These are phyloP conservation scores for Ophiostoma sp. DNA, from an alignment of 2,329 filamentous ascomycete species.

Conservation along the genomic window DNA sequence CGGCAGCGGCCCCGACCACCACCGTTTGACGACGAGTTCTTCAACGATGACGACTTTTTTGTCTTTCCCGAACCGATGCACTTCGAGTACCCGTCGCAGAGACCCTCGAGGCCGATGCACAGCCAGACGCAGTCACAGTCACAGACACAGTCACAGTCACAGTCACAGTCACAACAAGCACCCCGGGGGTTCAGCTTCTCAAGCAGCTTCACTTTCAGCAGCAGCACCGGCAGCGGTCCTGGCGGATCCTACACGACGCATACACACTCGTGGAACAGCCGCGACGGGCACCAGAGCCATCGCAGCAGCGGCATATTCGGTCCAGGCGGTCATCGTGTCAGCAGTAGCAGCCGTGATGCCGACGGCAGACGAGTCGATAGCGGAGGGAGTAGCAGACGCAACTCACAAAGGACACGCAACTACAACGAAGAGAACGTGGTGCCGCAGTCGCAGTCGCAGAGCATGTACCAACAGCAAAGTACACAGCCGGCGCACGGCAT, in stretches of 20 bases:
- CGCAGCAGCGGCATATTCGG: constrained; percentile 13
- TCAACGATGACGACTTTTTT: constrained; percentile 6
- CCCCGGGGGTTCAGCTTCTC: constrained; percentile 41
- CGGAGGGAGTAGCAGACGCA: background rate
- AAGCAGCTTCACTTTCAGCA: constrained; percentile 45
- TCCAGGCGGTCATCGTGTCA: background rate
- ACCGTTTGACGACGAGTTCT: background rate
- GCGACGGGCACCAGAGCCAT: constrained; percentile 25
- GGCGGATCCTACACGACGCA: constrained; percentile 23
- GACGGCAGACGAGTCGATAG: background rate
- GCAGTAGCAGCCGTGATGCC: background rate
- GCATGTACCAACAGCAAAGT: background rate
- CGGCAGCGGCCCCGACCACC: background rate
- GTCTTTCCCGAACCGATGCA: background rate
- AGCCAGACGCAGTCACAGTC: background rate
- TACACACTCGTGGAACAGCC: constrained; percentile 26
- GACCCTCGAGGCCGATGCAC: background rate
- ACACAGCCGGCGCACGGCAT: background rate
- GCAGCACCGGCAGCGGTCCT: constrained; percentile 26
- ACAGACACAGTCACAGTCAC: background rate
- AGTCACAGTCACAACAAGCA: constrained; percentile 39
- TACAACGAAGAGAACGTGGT: background rate
- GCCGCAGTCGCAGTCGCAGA: background rate
- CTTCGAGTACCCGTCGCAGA: background rate
- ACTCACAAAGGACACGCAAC: background rate